Conservation (phyloP, 805 yeast species). For the Saturnispora diversa region DNA sequence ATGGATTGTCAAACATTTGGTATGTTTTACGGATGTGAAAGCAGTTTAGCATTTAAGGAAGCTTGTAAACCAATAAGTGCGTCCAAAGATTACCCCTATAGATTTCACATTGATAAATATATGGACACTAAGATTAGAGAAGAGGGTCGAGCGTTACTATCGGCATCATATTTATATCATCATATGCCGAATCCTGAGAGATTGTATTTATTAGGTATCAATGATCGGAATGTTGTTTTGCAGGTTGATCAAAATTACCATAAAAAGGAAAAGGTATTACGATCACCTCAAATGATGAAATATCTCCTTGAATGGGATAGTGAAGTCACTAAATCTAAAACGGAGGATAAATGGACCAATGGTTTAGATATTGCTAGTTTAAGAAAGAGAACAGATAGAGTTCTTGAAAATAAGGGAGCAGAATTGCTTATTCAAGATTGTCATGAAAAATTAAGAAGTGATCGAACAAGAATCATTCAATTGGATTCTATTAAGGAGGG, state of each 20-base stretch:
- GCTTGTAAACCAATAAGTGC: constrained; percentile 13
- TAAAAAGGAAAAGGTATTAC: constrained; percentile 13
- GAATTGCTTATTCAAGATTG: constrained; percentile 12
- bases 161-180: constrained; percentile 29
- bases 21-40: constrained; percentile 18
- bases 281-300: constrained; percentile 12
- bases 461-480: constrained; percentile 5
- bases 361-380: constrained; percentile 19
- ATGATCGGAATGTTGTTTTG: constrained; percentile 16
- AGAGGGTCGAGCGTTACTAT: constrained; percentile 29
- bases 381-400: constrained; percentile 3
- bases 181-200: constrained; percentile 29
- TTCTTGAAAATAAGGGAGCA: constrained; percentile 6
- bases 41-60: constrained; percentile 14
- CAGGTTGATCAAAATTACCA: constrained; percentile 19
- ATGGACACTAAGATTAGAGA: constrained; percentile 22
- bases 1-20: constrained; percentile 12
- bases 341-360: constrained; percentile 14
- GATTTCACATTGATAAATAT: constrained; percentile 23
- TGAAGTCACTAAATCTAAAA: constrained; percentile 1
- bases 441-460: not conserved
- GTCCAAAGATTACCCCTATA: constrained; percentile 14
- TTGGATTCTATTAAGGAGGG: not conserved
- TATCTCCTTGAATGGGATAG: constrained; percentile 18
- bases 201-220: constrained; percentile 15